Evolutionary conservation across 2,329 filamentous ascomycete species (phyloP).

Genomic region (Fusarium acutatum): DNA sequence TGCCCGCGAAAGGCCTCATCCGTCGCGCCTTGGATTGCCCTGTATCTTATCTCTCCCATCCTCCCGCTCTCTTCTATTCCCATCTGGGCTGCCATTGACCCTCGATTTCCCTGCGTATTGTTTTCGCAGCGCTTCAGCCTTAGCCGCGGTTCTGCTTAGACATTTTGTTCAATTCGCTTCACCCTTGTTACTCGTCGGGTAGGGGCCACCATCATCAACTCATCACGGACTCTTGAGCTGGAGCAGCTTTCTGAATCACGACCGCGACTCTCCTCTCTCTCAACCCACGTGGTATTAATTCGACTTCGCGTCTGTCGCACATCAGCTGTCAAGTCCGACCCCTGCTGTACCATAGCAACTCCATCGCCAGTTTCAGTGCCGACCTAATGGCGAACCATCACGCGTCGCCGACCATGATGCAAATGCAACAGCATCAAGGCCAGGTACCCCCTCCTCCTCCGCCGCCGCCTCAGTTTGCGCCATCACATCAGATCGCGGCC

Average conservation of each 20-base stretch:
- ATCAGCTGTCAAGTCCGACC: slow-evolving; percentile 1
- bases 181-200: slow-evolving; percentile 14
- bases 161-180: slow-evolving; percentile 12
- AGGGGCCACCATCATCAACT: slow-evolving; percentile 13
- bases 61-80: slow-evolving; percentile 11
- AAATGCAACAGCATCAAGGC: slow-evolving; percentile 69
- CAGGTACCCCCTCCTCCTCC: slow-evolving; percentile 65
- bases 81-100: slow-evolving; percentile 19
- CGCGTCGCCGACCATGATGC: slow-evolving; percentile 81
- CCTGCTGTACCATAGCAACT: slow-evolving; percentile 26
- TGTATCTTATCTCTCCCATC: slow-evolving; percentile 11
- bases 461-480: slow-evolving; percentile 57
- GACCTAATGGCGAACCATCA: slow-evolving; percentile 78
- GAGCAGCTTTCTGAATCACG: slow-evolving; percentile 27
- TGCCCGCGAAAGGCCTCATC: slow-evolving; percentile 45
- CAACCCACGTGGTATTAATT: slow-evolving; percentile 1
- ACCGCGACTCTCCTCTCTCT: background rate
- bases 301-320: slow-evolving; percentile 25
- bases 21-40: slow-evolving; percentile 33
- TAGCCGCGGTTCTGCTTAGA: slow-evolving; percentile 20
- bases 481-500: slow-evolving; percentile 77
- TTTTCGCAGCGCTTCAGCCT: background rate
- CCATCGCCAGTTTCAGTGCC: slow-evolving; percentile 18
- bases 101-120: slow-evolving; percentile 9
- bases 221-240: slow-evolving; percentile 16